Conservation (phyloP, 192 early-diverging fungal species). For the Podila verticillata region DNA sequence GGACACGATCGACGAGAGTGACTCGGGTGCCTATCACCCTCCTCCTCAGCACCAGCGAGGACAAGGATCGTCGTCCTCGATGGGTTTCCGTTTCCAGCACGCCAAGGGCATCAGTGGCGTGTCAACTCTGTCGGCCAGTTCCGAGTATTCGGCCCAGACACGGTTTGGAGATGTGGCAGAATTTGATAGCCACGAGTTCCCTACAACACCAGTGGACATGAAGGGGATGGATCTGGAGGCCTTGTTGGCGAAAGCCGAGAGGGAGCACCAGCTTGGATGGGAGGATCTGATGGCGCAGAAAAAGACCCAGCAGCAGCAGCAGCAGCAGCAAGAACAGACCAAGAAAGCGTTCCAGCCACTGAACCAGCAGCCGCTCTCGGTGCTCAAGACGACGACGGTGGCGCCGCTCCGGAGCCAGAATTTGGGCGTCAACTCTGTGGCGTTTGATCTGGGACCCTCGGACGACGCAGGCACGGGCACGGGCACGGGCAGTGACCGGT, state of each 20-base stretch:
- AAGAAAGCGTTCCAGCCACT: neutral
- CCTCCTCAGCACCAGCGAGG: conserved; percentile 11
- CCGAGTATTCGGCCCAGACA: conserved; percentile 17
- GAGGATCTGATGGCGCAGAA: conserved; percentile 32
- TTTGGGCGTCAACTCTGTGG: conserved; percentile 11
- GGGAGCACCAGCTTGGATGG: conserved; percentile 35
- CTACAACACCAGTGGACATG: conserved; percentile 27
- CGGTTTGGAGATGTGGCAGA: conserved; percentile 14
- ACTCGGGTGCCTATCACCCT: neutral
- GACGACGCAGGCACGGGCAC: conserved; percentile 32
- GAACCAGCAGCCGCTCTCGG: conserved; percentile 3
- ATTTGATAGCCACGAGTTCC: conserved; percentile 30
- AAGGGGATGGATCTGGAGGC: conserved; percentile 39
- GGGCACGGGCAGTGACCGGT: conserved; percentile 42
- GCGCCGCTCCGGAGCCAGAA: neutral
- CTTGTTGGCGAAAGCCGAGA: conserved; percentile 31
- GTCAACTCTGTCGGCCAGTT: conserved; percentile 23
- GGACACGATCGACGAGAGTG: neutral
- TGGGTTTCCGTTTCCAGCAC: conserved; percentile 12
- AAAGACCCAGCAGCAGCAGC: neutral
- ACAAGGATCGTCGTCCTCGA: conserved; percentile 23
- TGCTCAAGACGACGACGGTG: neutral
- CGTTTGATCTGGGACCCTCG: conserved; percentile 35
- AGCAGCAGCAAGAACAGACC: neutral
- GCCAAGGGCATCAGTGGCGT: conserved; percentile 26